These are phyloP conservation scores for Pseudocercospora musae DNA, from an alignment of 2,329 filamentous ascomycete species.

Conservation along the genomic window DNA sequence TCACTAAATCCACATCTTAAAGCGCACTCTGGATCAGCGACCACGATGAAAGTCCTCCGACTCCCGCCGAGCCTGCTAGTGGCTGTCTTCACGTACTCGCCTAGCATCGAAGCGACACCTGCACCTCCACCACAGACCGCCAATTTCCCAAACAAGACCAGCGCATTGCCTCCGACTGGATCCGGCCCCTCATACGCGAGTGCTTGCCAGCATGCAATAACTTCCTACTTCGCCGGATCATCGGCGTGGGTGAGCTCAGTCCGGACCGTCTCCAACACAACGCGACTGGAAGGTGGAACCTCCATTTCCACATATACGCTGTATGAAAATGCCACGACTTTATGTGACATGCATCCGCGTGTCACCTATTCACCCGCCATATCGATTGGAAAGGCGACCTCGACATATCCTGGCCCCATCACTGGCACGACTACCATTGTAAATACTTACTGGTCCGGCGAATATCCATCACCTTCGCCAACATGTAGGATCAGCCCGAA, in stretches of 20 bases:
- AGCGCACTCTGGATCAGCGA: neutral
- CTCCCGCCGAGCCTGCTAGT: conserved; percentile 17
- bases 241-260: conserved; percentile 5
- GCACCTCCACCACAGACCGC: neutral
- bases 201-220: conserved; percentile 5
- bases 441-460: conserved; percentile 6
- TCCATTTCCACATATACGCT: conserved; percentile 23
- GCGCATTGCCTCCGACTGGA: neutral
- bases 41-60: conserved; percentile 11
- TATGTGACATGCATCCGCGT: conserved; percentile 32
- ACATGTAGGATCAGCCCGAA: conserved; percentile 25
- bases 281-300: conserved; percentile 18
- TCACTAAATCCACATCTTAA: neutral
- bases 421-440: conserved; percentile 12
- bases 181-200: conserved; percentile 11
- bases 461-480: conserved; percentile 22
- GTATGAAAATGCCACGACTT: conserved; percentile 30
- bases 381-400: conserved; percentile 17
- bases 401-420: conserved; percentile 12
- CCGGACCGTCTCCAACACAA: conserved; percentile 7
- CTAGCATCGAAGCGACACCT: neutral
- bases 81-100: conserved; percentile 11
- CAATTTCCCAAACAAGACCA: neutral
- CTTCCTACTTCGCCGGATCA: conserved; percentile 4
- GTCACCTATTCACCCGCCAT: conserved; percentile 28